These are phyloP conservation scores for Cymbopogon flexuosus DNA, from an alignment of 202 grass and related monocot species.

Conservation along the genomic window DNA sequence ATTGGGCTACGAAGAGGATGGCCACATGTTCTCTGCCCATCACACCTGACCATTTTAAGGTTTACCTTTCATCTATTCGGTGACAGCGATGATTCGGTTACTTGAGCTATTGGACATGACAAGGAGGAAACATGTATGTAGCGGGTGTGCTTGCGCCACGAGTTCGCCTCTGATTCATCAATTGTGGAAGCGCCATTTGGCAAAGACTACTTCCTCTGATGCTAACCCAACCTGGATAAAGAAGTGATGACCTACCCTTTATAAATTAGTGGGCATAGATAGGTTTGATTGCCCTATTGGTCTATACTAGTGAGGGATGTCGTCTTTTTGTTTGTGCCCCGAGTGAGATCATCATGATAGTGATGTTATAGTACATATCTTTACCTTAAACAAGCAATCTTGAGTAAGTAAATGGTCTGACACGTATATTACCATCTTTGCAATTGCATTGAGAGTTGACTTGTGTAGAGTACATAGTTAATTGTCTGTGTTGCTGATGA, in stretches of 20 bases:
- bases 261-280: not conserved
- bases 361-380: not conserved
- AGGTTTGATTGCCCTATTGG: not conserved
- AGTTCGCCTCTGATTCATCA: not conserved
- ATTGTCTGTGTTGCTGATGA: not conserved
- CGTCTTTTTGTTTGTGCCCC: not conserved
- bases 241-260: not conserved
- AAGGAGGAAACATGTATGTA: not conserved
- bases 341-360: conserved; percentile 4
- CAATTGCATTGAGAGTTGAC: not conserved
- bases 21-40: not conserved
- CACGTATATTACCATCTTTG: not conserved
- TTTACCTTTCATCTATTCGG: not conserved
- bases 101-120: not conserved
- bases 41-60: not conserved
- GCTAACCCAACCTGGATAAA: conserved; percentile 2
- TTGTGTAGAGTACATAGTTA: not conserved
- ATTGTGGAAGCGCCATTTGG: not conserved
- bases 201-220: not conserved
- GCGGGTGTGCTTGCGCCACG: not conserved
- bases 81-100: not conserved
- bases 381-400: not conserved
- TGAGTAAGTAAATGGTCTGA: not conserved
- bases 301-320: not conserved
- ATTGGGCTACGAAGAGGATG: conserved; percentile 20